A percentile compares a stretch with the other conserved stretches of the same genome.
These are phyloP conservation scores for Lichtheimia hyalospora DNA, from an alignment of 371 early-diverging fungal genomes.

Conservation along the genomic window DNA sequence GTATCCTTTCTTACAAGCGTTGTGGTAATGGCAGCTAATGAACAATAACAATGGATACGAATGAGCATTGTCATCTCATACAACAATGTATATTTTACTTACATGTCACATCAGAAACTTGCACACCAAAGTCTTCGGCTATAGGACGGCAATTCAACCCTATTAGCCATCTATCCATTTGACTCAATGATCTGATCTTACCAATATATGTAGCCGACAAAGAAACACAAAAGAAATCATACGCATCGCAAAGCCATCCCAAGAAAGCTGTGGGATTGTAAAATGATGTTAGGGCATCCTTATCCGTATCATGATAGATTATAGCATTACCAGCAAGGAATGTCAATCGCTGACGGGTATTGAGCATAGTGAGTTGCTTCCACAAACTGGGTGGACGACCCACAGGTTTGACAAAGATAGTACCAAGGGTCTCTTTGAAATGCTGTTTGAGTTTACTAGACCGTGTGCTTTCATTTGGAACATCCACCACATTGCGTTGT, in stretches of 20 bases:
- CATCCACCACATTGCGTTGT: not conserved
- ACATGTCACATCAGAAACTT: constrained; percentile 57
- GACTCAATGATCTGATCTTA: constrained; percentile 6
- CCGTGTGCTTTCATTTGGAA: not conserved
- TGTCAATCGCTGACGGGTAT: constrained; percentile 19
- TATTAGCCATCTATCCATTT: too few species aligned
- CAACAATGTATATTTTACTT: constrained; percentile 9
- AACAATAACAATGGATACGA: not conserved
- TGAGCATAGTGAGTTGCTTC: constrained; percentile 35
- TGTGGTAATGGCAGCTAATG: constrained; percentile 46
- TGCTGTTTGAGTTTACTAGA: constrained; percentile 5
- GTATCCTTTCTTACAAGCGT: constrained; percentile 29
- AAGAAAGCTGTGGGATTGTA: constrained; percentile 47
- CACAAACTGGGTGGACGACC: constrained; percentile 27
- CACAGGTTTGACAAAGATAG: constrained; percentile 38
- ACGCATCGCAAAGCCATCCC: constrained; percentile 76
- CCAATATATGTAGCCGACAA: constrained; percentile 45
- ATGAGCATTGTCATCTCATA: not conserved
- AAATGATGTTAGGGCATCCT: not conserved
- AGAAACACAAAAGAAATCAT: constrained; percentile 70
- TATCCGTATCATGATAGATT: not conserved
- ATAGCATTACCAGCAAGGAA: not conserved
- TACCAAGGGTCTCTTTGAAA: constrained; percentile 10
- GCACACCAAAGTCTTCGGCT: constrained; percentile 55
- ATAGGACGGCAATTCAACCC: constrained; percentile 3